These are phyloP conservation scores for Cicer bijugum DNA, from an alignment of 306 rosid species.

Conservation along the genomic window DNA sequence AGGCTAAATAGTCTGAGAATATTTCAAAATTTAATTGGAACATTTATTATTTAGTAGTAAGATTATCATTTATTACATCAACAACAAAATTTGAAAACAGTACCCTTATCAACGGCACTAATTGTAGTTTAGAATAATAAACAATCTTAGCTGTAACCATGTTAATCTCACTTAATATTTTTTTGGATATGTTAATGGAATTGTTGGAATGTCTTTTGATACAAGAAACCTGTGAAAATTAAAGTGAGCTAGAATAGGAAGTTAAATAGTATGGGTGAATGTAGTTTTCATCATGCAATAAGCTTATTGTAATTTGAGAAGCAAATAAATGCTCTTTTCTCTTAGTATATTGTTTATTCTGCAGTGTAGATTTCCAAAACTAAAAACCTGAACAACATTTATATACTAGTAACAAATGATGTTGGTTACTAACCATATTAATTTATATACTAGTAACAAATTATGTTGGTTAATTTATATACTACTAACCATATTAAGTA, in stretches of 20 bases:
- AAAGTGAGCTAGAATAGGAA: constrained; percentile 2
- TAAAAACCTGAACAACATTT: constrained; percentile 24
- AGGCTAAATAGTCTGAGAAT: too few relatives aligned
- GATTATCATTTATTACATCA: too few relatives aligned
- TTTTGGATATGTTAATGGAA: background rate
- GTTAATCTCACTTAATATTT: constrained; percentile 6
- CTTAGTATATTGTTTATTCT: background rate
- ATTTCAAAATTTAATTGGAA: too few relatives aligned
- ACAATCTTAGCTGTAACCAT: constrained; percentile 39
- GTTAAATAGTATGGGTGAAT: constrained; percentile 30
- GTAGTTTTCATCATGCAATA: constrained; percentile 16
- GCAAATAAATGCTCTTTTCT: constrained; percentile 30
- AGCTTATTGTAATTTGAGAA: constrained; percentile 29
- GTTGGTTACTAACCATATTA: constrained; percentile 33
- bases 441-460: constrained; percentile 20
- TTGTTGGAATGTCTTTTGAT: constrained; percentile 35
- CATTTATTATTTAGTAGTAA: too few relatives aligned
- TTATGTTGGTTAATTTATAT: constrained; percentile 27
- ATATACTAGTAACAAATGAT: constrained; percentile 21
- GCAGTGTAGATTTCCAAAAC: constrained; percentile 41
- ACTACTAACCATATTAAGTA: constrained; percentile 19
- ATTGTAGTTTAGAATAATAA: background rate
- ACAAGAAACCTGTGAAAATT: constrained; percentile 23
- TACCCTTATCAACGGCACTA: background rate
- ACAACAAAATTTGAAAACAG: too few relatives aligned